Conservation (phyloP, 2,329 filamentous ascomycete genomes). For the Ilyonectria robusta region DNA sequence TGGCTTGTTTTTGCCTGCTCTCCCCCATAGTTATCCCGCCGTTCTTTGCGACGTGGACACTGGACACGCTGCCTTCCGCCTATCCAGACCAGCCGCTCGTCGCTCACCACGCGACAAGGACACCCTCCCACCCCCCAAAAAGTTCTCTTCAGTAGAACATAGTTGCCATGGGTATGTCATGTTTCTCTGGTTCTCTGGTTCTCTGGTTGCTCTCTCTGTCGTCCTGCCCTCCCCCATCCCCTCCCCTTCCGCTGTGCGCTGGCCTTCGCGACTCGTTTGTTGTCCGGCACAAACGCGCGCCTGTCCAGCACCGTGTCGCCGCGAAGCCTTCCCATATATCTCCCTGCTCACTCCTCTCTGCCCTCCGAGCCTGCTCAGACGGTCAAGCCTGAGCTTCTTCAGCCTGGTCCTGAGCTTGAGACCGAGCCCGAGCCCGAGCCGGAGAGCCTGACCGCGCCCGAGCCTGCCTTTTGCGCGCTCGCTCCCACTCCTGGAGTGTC, state of each 20-base stretch:
- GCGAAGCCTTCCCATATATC: conserved; percentile 26
- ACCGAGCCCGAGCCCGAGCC: conserved; percentile 29
- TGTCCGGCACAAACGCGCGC: conserved; percentile 36
- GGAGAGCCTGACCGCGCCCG: conserved; percentile 34
- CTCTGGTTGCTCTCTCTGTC: conserved; percentile 30
- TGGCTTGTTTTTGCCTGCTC: conserved; percentile 48
- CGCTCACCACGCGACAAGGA: conserved; percentile 47
- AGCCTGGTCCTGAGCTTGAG: conserved; percentile 33
- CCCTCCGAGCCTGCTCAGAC: conserved; percentile 7
- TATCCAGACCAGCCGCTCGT: conserved; percentile 47
- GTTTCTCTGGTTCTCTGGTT: conserved; percentile 28
- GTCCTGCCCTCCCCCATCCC: neutral
- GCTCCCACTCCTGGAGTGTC: conserved; percentile 50
- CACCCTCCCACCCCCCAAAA: conserved; percentile 44
- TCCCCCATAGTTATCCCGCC: conserved; percentile 44
- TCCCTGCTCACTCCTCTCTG: conserved; percentile 1
- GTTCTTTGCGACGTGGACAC: conserved; percentile 45
- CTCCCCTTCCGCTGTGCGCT: neutral
- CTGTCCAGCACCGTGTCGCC: conserved; percentile 40
- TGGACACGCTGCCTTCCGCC: conserved; percentile 39
- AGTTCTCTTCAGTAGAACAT: conserved; percentile 43
- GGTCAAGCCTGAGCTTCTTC: conserved; percentile 33
- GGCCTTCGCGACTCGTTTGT: conserved; percentile 15
- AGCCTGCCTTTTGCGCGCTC: conserved; percentile 17
- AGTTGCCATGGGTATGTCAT: conserved; percentile 49